Evolutionary conservation across 768 basidiomycete genomes (phyloP).

Genomic region (Collybia nuda): DNA sequence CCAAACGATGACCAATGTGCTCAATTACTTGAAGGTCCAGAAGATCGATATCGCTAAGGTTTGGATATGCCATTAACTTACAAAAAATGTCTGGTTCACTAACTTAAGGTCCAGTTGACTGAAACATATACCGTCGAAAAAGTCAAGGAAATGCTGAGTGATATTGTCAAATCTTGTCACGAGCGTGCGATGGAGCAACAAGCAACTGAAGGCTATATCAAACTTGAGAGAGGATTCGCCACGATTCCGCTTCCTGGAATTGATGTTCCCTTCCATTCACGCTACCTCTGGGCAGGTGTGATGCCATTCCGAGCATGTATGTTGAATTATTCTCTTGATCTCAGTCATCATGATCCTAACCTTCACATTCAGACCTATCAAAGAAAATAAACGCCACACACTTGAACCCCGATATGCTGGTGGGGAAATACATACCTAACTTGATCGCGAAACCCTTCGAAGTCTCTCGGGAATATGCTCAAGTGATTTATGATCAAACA

Average conservation of each 20-base stretch:
- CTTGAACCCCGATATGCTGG: constrained; percentile 91
- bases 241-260: constrained; percentile 95
- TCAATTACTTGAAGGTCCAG: constrained; percentile 95
- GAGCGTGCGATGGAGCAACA: constrained; percentile 77
- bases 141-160: constrained; percentile 92
- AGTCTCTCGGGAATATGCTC: constrained; percentile 83
- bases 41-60: constrained; percentile 93
- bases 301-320: constrained; percentile 95
- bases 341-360: background rate
- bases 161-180: constrained; percentile 85
- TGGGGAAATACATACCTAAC: constrained; percentile 97
- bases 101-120: constrained; percentile 55
- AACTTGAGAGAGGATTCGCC: constrained; percentile 94
- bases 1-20: constrained; percentile 91
- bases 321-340: constrained; percentile 26
- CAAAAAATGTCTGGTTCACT: background rate
- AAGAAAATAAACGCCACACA: constrained; percentile 95
- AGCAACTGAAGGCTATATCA: constrained; percentile 82
- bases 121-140: constrained; percentile 88
- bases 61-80: constrained; percentile 4
- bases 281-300: constrained; percentile 98
- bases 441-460: constrained; percentile 88
- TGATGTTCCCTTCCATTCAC: constrained; percentile 99
- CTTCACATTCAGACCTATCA: constrained; percentile 66
- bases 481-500: constrained; percentile 95